A percentile compares a stretch with the other conserved stretches of the same genome.
Evolutionary conservation across 2,329 filamentous ascomycete species (phyloP).

Genomic region (Dactylellina parvicollis): DNA sequence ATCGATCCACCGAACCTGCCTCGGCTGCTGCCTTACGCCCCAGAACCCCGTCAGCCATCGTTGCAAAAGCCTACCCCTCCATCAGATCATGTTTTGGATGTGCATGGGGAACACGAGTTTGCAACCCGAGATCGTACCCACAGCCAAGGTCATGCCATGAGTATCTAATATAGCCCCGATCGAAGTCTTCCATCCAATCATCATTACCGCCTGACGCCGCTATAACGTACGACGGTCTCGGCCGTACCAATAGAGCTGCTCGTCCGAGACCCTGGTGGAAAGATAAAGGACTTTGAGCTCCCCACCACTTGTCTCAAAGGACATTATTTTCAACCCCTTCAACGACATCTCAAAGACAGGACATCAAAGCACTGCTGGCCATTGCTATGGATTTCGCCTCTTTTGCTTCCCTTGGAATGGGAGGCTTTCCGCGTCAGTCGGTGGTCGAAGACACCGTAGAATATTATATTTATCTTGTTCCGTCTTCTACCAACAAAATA

Average conservation of each 20-base stretch:
- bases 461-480: constrained; percentile 42
- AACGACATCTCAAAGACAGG: neutral
- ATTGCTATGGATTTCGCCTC: constrained; percentile 38
- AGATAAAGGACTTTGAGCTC: too few relatives aligned
- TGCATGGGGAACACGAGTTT: constrained; percentile 31
- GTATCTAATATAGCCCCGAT: constrained; percentile 45
- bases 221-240: neutral
- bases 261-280: neutral
- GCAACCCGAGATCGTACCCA: constrained; percentile 16
- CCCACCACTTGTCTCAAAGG: too few relatives aligned
- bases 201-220: neutral
- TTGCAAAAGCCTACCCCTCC: constrained; percentile 8
- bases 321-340: neutral
- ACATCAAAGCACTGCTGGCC: neutral
- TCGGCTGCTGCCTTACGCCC: constrained; percentile 21
- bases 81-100: constrained; percentile 41
- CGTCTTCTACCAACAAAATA: neutral
- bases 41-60: neutral
- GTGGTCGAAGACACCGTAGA: constrained; percentile 51
- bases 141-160: constrained; percentile 36
- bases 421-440: constrained; percentile 46
- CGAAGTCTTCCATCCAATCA: constrained; percentile 23
- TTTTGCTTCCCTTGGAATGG: constrained; percentile 33
- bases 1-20: neutral
- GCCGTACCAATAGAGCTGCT: neutral